Evolutionary conservation across 1,284 basidiomycete species (phyloP).

Genomic region (Tylopilus sp.): DNA sequence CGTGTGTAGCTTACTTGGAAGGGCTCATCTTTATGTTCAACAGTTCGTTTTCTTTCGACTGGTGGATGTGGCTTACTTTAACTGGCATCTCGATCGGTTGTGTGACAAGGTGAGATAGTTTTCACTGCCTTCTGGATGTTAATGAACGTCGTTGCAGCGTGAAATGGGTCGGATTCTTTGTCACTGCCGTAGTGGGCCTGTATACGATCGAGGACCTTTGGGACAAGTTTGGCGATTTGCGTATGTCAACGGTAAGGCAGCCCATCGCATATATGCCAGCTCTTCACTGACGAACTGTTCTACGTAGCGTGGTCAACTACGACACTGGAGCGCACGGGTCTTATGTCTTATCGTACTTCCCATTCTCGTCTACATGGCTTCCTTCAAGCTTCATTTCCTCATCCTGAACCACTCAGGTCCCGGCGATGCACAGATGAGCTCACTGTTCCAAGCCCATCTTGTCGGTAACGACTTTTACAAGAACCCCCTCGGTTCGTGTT

Average conservation of each 20-base stretch:
- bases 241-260: constrained; percentile 84
- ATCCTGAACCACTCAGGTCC: constrained; percentile 95
- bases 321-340: constrained; percentile 93
- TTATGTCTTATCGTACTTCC: constrained; percentile 91
- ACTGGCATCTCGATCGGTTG: constrained; percentile 96
- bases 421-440: constrained; percentile 98
- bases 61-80: constrained; percentile 96
- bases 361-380: constrained; percentile 91
- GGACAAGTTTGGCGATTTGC: constrained; percentile 98
- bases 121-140: not conserved
- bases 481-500: constrained; percentile 82
- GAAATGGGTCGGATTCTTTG: constrained; percentile 97
- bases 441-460: constrained; percentile 98
- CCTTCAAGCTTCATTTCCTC: constrained; percentile 97
- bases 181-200: constrained; percentile 92
- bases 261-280: constrained; percentile 19
- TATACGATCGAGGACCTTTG: constrained; percentile 99
- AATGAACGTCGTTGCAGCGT: constrained; percentile 63
- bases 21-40: constrained; percentile 10
- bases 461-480: constrained; percentile 92
- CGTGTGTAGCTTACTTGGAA: not conserved
- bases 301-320: constrained; percentile 79
- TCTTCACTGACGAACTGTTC: constrained; percentile 18
- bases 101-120: constrained; percentile 79
- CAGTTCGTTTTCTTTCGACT: constrained; percentile 92